Evolutionary conservation across 495 filamentous ascomycete genomes (phyloP), one percentile per base, ranked within the genome.

Genomic region (Xylaria longipes): DNA sequence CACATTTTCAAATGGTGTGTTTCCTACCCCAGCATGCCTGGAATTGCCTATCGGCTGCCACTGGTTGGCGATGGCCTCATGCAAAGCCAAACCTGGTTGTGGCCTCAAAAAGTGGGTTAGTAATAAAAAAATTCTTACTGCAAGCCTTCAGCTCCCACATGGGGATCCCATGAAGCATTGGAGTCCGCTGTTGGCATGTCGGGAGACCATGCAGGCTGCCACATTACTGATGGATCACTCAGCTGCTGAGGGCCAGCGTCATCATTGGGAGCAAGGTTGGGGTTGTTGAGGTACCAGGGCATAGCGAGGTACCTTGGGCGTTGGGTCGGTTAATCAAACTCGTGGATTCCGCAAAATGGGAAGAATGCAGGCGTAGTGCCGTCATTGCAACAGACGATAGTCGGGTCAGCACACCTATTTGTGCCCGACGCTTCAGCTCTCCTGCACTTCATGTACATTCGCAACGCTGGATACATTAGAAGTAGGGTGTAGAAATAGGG

Each of bases 31-130:
- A n/a, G n/a, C n/a, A n/a, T n/a, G n/a, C n/a, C n/a, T n/a, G n/a
- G n/a, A n/a, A n/a, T n/a, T n/a, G n/a, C n/a, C n/a, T n/a, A n/a
- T n/a, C n/a, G n/a, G n/a, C n/a, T n/a, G n/a, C n/a, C n/a, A n/a
- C n/a, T n/a, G n/a, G n/a, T n/a, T n/a, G n/a, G n/a, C n/a, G n/a
- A n/a, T n/a, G n/a, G n/a, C n/a, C n/a, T n/a, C n/a, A n/a, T n/a
- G n/a, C n/a, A n/a, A n/a, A n/a, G n/a, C n/a, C n/a, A n/a, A n/a
- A n/a, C n/a, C n/a, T n/a, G n/a, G 50, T 56, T 56, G 52, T 56
- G 52, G 52, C 52, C 52, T 56, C 52, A 56, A 56, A 56, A 56
- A 17, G 52, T 3, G 25, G 52, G 52, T 56, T n/a, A 56, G 52
- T 56, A 56, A 56, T 31, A 56, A 56, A 56, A 56, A 56, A 56